phyloP scores from a whole-genome alignment of 352 stramenopile genomes.

The Pythium monospermum region DNA sequence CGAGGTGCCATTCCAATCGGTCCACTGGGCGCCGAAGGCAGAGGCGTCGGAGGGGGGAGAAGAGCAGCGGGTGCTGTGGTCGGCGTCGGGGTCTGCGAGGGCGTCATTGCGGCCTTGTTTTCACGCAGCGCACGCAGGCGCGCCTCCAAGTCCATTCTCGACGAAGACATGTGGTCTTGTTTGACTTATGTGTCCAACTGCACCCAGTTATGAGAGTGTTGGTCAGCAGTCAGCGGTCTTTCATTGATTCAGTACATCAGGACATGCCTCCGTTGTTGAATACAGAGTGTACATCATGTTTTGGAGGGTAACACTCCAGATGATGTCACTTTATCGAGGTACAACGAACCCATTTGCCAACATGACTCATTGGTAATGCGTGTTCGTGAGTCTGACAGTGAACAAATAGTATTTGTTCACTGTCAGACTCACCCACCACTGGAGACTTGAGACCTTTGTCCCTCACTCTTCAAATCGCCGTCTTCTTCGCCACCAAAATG shows the following conservation, averaged over 20 bases:
- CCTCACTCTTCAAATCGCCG: no score
- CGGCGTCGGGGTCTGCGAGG: conserved; percentile 3
- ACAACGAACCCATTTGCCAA: no score
- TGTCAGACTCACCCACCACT: no score
- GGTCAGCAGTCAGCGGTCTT: no score
- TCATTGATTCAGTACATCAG: no score
- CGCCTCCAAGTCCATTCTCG: conserved; percentile 53
- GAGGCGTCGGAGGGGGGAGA: neutral
- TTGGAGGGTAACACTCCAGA: neutral
- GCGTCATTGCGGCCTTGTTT: neutral
- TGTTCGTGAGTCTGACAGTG: no score
- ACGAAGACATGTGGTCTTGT: conserved; percentile 14
- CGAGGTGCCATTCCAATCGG: conserved; percentile 4
- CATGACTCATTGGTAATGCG: no score
- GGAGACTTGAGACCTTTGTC: no score
- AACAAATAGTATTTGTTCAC: no score
- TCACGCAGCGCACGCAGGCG: conserved; percentile 48
- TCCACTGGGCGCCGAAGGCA: conserved; percentile 1
- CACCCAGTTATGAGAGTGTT: no score
- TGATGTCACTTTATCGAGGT: no score
- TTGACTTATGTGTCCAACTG: neutral
- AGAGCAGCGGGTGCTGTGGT: neutral
- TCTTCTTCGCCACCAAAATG: no score
- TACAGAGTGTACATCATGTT: neutral
- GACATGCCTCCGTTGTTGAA: neutral